These are phyloP conservation scores for Capronia americana DNA, from an alignment of 2,329 filamentous ascomycete species.

Conservation along the genomic window DNA sequence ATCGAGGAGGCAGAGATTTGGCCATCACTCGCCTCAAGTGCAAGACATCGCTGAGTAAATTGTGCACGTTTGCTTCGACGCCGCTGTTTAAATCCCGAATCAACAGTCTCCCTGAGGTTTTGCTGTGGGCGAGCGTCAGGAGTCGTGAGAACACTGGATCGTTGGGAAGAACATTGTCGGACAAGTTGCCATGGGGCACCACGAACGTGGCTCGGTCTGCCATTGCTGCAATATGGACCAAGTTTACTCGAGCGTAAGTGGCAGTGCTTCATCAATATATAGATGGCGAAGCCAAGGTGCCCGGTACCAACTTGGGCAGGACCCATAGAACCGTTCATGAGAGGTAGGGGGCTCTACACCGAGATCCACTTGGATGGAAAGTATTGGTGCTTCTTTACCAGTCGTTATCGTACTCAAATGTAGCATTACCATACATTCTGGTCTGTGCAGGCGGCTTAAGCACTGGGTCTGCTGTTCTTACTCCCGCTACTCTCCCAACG, in stretches of 20 bases:
- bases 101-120: conserved; percentile 32
- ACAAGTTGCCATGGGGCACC: conserved; percentile 40
- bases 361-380: too few species aligned
- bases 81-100: conserved; percentile 43
- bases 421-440: not conserved
- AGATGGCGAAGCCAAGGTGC: too few species aligned
- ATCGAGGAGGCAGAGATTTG: conserved; percentile 26
- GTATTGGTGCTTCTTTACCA: conserved; percentile 4
- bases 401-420: conserved; percentile 16
- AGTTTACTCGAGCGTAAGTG: not conserved
- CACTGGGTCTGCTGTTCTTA: conserved; percentile 11
- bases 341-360: not conserved
- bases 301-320: too few species aligned
- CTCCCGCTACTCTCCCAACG: conserved; percentile 35
- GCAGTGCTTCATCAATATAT: too few species aligned
- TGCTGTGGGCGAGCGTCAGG: conserved; percentile 41
- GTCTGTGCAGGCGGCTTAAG: not conserved
- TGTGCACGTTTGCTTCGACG: conserved; percentile 42
- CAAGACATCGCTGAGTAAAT: conserved; percentile 43
- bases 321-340: too few species aligned
- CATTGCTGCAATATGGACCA: conserved; percentile 1
- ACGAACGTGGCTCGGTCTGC: conserved; percentile 35
- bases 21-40: conserved; percentile 39
- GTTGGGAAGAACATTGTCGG: conserved; percentile 42
- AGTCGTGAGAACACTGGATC: conserved; percentile 43